Conservation (phyloP, 768 basidiomycete species). For the Exidia glandulosa region DNA sequence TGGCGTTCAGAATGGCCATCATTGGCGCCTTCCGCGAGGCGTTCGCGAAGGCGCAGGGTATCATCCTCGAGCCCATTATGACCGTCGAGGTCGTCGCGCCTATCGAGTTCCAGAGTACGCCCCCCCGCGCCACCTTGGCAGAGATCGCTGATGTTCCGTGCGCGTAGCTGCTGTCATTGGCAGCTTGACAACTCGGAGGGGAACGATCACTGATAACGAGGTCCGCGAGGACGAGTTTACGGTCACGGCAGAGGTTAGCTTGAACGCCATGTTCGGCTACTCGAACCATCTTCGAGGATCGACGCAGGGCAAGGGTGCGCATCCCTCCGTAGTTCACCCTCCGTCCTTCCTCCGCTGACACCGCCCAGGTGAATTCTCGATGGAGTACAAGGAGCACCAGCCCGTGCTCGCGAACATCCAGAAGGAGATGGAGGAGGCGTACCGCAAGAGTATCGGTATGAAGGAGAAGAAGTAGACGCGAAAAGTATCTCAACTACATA, state of each 20-base stretch:
- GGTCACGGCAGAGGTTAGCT: slow-evolving; percentile 75
- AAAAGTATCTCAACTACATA: neutral
- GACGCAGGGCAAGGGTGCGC: slow-evolving; percentile 95
- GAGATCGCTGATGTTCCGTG: slow-evolving; percentile 1
- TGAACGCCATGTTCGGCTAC: slow-evolving; percentile 99
- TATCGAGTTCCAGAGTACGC: slow-evolving; percentile 82
- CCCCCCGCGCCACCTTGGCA: neutral
- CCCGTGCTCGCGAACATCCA: slow-evolving; percentile 82
- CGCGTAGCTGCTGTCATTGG: slow-evolving; percentile 74
- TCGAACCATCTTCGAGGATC: slow-evolving; percentile 85
- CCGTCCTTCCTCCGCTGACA: neutral
- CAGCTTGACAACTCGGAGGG: slow-evolving; percentile 82
- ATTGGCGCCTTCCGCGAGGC: slow-evolving; percentile 90
- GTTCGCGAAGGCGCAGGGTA: slow-evolving; percentile 62
- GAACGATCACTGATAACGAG: slow-evolving; percentile 92
- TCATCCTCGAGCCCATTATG: slow-evolving; percentile 98
- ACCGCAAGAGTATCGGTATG: slow-evolving; percentile 60
- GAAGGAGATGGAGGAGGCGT: slow-evolving; percentile 78
- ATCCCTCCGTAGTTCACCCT: slow-evolving; percentile 19
- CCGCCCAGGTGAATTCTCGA: slow-evolving; percentile 31
- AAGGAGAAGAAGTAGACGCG: slow-evolving; percentile 50
- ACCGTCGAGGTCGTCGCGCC: slow-evolving; percentile 95
- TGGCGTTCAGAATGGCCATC: slow-evolving; percentile 86
- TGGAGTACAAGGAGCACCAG: slow-evolving; percentile 60
- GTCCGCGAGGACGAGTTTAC: slow-evolving; percentile 97